phyloP scores from a whole-genome alignment of 345 rosid genomes.

The Odontarrhena argentea region DNA sequence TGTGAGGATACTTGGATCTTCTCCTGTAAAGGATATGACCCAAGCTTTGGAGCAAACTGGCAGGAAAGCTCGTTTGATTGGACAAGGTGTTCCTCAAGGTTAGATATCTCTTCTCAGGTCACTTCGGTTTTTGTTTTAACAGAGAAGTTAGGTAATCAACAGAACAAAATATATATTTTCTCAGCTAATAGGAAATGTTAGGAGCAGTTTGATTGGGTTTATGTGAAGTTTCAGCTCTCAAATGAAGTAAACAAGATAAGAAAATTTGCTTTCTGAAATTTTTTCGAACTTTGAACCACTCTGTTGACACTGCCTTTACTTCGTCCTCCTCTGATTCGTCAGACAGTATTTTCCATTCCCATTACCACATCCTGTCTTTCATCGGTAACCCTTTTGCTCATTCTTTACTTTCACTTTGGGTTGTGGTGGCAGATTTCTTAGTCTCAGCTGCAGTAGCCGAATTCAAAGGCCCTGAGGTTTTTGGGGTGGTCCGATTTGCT shows the following conservation, averaged over 20 bases:
- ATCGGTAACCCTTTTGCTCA: constrained; percentile 1
- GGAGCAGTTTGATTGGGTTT: background rate
- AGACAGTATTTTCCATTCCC: background rate
- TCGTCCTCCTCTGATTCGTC: background rate
- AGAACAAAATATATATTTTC: background rate
- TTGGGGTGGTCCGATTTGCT: constrained; percentile 87
- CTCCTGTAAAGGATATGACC: constrained; percentile 71
- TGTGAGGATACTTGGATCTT: constrained; percentile 75
- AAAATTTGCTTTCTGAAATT: background rate
- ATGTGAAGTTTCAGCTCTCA: background rate
- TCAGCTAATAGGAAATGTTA: constrained; percentile 23
- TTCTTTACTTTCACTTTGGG: constrained; percentile 3
- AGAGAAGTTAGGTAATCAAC: background rate
- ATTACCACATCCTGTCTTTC: background rate
- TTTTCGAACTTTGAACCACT: background rate
- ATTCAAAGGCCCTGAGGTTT: constrained; percentile 88
- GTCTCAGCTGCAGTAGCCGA: constrained; percentile 94
- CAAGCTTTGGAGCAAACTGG: constrained; percentile 90
- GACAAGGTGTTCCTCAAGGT: constrained; percentile 98
- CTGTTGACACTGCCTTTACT: background rate
- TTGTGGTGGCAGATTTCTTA: constrained; percentile 64
- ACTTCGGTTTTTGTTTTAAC: background rate
- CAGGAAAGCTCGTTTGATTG: constrained; percentile 80
- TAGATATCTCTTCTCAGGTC: constrained; percentile 31
- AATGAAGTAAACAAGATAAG: background rate